These are phyloP conservation scores for Medicago ruthenica DNA, from an alignment of 306 rosid species.

Conservation along the genomic window DNA sequence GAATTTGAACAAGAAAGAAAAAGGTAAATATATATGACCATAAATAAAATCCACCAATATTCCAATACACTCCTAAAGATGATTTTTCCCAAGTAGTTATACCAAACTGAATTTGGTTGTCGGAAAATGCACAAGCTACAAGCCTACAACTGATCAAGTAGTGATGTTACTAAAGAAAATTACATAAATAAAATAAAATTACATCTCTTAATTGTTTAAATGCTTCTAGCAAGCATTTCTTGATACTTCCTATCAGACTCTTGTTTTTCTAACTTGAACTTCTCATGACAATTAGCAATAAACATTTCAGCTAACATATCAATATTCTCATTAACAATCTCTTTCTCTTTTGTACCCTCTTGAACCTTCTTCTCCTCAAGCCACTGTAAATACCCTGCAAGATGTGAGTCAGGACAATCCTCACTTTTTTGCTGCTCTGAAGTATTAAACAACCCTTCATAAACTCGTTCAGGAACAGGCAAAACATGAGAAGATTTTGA, in stretches of 20 bases:
- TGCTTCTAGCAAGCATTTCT: slow-evolving; percentile 85
- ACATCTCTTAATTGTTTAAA: slow-evolving; percentile 32
- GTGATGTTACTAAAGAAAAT: slow-evolving; percentile 22
- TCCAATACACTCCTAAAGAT: background rate
- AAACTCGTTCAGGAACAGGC: slow-evolving; percentile 66
- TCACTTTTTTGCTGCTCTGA: background rate
- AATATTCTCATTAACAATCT: slow-evolving; percentile 61
- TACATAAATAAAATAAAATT: background rate
- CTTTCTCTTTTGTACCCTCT: slow-evolving; percentile 18
- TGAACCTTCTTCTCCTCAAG: slow-evolving; percentile 61
- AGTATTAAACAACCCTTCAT: slow-evolving; percentile 26
- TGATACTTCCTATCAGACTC: slow-evolving; percentile 86
- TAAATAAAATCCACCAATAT: slow-evolving; percentile 5
- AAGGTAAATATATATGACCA: background rate
- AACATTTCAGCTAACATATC: slow-evolving; percentile 85
- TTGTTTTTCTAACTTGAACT: slow-evolving; percentile 90
- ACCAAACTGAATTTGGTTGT: slow-evolving; percentile 31
- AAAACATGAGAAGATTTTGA: slow-evolving; percentile 77
- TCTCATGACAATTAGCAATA: slow-evolving; percentile 84
- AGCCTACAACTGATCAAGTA: slow-evolving; percentile 13
- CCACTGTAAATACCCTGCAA: slow-evolving; percentile 84
- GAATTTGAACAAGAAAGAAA: slow-evolving; percentile 40
- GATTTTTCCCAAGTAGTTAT: background rate
- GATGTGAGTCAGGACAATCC: slow-evolving; percentile 48
- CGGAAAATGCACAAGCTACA: slow-evolving; percentile 22